phyloP scores from a whole-genome alignment of 2,329 filamentous ascomycete species.

The Paracoccidioides lutzii region DNA sequence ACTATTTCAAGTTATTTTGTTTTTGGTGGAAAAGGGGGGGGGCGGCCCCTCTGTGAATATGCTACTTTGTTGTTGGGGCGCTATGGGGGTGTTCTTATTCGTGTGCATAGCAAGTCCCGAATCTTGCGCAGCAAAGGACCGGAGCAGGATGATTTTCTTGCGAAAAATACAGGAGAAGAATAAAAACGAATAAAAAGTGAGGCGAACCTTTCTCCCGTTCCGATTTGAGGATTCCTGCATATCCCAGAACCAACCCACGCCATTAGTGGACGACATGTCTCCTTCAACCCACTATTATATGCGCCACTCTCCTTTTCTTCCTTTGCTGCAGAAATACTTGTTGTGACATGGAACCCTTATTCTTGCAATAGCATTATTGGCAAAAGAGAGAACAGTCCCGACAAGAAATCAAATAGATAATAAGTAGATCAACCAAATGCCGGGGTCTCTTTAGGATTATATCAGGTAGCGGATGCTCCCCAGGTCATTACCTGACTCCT shows the following conservation, averaged over 20 bases:
- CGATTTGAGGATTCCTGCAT: not conserved
- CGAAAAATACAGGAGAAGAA: not conserved
- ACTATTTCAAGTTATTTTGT: too few species aligned
- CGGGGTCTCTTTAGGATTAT: not conserved
- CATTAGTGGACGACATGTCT: not conserved
- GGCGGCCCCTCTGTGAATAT: too few species aligned
- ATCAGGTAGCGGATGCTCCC: too few species aligned
- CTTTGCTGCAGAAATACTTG: not conserved
- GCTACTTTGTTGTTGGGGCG: not conserved
- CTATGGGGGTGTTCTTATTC: not conserved
- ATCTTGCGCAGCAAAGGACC: not conserved
- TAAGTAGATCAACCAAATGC: not conserved
- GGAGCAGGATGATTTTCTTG: not conserved
- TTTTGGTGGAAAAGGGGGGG: too few species aligned
- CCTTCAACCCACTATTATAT: not conserved
- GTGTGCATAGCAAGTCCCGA: not conserved
- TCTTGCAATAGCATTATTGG: not conserved
- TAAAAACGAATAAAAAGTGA: not conserved
- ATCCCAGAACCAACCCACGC: not conserved
- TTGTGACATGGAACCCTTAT: not conserved
- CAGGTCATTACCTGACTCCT: not conserved
- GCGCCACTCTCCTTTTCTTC: not conserved
- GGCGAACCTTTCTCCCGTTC: not conserved
- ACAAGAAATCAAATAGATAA: not conserved
- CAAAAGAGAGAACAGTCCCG: not conserved